Evolutionary conservation across 768 basidiomycete genomes (phyloP), one percentile per base, ranked within the genome.

Genomic region (Heimioporus sp.): DNA sequence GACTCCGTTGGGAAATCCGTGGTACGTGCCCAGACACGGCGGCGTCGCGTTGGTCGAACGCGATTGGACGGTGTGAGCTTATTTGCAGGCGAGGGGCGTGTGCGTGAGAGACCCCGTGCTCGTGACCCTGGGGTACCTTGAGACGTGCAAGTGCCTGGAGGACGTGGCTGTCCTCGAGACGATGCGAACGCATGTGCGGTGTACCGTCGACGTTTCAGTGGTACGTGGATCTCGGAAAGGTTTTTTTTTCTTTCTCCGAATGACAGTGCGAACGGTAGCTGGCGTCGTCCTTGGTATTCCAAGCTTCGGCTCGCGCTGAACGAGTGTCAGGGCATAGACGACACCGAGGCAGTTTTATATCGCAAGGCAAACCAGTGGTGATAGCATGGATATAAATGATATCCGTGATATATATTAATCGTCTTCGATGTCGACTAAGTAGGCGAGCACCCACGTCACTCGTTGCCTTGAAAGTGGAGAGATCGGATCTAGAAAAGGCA

Each of bases 1-100:
- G 63, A 79, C 81, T n/a, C 68, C 91, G 32, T 72, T 90, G 5
- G 80, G 79, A 16, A 90, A 92, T 68, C 87, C 88, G 31, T 83
- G 80, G 89, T 90, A 54, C 43, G 45, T 4, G 5, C 21, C 15
- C n/a, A 3, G 3, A 2, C 10, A 35, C 13, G 32, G 13, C 32
- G 17, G 4, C 20, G 19, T 20, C 12, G 40, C 20, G 19, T 13
- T 13, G 20, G 1, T 36, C n/a, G 35, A 35, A 12, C 15, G 32
- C 54, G 40, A 53, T 35, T 39, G 36, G 43, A 43, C 43, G 36
- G 11, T 20, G 20, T 28, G 57, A 90, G 87, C 58, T 63, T 89
- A 40, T 90, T 90, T 61, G 67, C 76, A 38, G 65, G 66, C 10
- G 74, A 73, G 36, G 55, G 64, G n/a, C n/a, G n/a, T n/a, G n/a